phyloP scores from a whole-genome alignment of 768 basidiomycete genomes.

The Neoboletus brunneissimus region DNA sequence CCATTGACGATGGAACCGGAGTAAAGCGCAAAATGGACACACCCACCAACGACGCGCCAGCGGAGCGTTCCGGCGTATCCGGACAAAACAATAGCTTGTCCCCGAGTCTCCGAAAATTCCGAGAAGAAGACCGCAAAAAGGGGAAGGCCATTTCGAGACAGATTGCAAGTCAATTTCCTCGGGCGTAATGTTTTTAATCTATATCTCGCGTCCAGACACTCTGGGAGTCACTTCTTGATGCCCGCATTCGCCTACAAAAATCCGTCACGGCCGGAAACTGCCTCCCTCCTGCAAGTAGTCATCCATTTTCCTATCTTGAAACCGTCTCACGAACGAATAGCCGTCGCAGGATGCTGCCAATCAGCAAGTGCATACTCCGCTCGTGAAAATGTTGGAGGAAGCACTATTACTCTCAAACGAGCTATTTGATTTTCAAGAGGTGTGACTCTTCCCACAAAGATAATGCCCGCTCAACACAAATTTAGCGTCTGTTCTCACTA shows the following conservation, averaged over 20 bases:
- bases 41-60: constrained; percentile 17
- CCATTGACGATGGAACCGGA: constrained; percentile 12
- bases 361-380: constrained; percentile 42
- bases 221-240: constrained; percentile 86
- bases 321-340: constrained; percentile 29
- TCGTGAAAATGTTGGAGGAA: constrained; percentile 57
- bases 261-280: constrained; percentile 60
- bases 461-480: constrained; percentile 15
- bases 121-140: constrained; percentile 73
- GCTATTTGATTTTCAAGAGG: constrained; percentile 67
- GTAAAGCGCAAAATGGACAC: constrained; percentile 9
- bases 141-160: constrained; percentile 83
- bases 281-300: constrained; percentile 56
- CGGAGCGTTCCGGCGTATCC: not conserved
- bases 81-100: constrained; percentile 43
- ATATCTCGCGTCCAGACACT: constrained; percentile 48
- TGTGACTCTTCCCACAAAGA: constrained; percentile 27
- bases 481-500: constrained; percentile 43
- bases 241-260: constrained; percentile 92
- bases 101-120: constrained; percentile 51
- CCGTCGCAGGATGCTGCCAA: constrained; percentile 27
- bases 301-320: not conserved
- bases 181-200: constrained; percentile 1
- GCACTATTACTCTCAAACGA: constrained; percentile 62
- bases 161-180: constrained; percentile 52